phyloP scores from a whole-genome alignment of 2,329 filamentous ascomycete genomes.

The Niveomyces coronatus region DNA sequence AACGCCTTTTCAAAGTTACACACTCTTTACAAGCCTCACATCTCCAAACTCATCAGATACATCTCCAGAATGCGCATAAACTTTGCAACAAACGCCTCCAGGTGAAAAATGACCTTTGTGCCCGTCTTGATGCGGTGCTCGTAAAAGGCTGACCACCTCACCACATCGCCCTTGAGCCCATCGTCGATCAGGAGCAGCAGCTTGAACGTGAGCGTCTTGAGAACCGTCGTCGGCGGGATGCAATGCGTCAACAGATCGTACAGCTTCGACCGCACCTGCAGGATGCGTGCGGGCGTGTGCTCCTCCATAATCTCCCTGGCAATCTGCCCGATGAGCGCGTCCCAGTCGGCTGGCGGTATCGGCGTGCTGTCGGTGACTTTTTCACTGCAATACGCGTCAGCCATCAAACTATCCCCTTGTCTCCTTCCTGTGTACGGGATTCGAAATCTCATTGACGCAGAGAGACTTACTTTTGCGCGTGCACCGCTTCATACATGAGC shows the following conservation, averaged over 20 bases:
- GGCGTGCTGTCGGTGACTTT: conserved; percentile 78
- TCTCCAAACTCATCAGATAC: conserved; percentile 79
- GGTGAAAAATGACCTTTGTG: conserved; percentile 92
- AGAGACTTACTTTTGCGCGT: conserved; percentile 78
- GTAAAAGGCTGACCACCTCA: conserved; percentile 95
- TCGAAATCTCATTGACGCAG: background rate
- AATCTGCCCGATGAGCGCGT: conserved; percentile 78
- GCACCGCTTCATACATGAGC: conserved; percentile 94
- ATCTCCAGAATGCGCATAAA: conserved; percentile 96
- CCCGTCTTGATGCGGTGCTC: conserved; percentile 90
- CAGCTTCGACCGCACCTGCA: conserved; percentile 84
- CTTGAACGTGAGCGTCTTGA: conserved; percentile 93
- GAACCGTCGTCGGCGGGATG: conserved; percentile 86
- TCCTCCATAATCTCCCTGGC: conserved; percentile 92
- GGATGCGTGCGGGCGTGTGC: conserved; percentile 77
- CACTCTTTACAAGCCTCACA: conserved; percentile 26
- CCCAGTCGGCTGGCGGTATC: conserved; percentile 95
- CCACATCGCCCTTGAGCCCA: conserved; percentile 78
- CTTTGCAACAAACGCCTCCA: conserved; percentile 97
- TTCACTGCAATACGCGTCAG: conserved; percentile 50
- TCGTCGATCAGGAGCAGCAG: conserved; percentile 82
- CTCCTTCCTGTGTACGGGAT: background rate
- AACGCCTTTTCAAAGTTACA: conserved; percentile 3
- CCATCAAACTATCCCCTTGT: background rate
- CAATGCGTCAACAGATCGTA: conserved; percentile 96